Evolutionary conservation across 2,329 filamentous ascomycete species (phyloP).

Genomic region (Phyllosticta citriasiana): DNA sequence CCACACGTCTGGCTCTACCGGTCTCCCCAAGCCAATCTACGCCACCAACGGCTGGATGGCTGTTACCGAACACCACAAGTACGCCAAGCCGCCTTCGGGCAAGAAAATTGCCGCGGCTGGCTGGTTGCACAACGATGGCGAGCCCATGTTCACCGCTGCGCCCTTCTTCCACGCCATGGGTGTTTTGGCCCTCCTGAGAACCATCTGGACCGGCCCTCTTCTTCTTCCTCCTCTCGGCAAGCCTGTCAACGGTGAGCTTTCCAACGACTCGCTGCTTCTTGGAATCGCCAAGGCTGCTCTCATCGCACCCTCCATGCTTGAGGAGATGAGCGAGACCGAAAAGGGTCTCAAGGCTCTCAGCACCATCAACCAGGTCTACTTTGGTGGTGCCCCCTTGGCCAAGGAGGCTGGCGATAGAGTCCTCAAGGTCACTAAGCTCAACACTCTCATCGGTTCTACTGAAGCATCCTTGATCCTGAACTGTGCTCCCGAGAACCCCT

Average conservation of each 20-base stretch:
- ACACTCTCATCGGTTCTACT: slow-evolving; percentile 17
- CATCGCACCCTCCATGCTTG: slow-evolving; percentile 18
- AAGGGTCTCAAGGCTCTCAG: slow-evolving; percentile 16
- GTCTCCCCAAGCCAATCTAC: slow-evolving; percentile 23
- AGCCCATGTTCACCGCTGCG: slow-evolving; percentile 7
- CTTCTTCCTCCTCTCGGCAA: slow-evolving; percentile 7
- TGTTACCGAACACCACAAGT: slow-evolving; percentile 13
- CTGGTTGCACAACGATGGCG: slow-evolving; percentile 6
- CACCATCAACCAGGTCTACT: slow-evolving; percentile 15
- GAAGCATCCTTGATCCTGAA: slow-evolving; percentile 18
- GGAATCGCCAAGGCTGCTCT: slow-evolving; percentile 15
- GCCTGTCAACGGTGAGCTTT: slow-evolving; percentile 12
- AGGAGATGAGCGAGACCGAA: slow-evolving; percentile 17
- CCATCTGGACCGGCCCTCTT: slow-evolving; percentile 12
- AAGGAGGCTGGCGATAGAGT: slow-evolving; percentile 15
- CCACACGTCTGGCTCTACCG: slow-evolving; percentile 28
- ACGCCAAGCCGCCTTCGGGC: slow-evolving; percentile 10
- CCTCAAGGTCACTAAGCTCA: slow-evolving; percentile 14
- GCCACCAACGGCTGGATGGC: slow-evolving; percentile 14
- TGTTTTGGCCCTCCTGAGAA: slow-evolving; percentile 11
- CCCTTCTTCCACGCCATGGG: slow-evolving; percentile 15
- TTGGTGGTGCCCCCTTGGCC: slow-evolving; percentile 14
- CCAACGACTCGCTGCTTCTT: slow-evolving; percentile 12
- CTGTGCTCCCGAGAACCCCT: slow-evolving; percentile 9
- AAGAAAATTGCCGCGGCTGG: slow-evolving; percentile 1